Percentiles rank a stretch among this genome's conserved stretches.
Conservation (phyloP, 345 rosid species). For the Excoecaria cochinchinensis region DNA sequence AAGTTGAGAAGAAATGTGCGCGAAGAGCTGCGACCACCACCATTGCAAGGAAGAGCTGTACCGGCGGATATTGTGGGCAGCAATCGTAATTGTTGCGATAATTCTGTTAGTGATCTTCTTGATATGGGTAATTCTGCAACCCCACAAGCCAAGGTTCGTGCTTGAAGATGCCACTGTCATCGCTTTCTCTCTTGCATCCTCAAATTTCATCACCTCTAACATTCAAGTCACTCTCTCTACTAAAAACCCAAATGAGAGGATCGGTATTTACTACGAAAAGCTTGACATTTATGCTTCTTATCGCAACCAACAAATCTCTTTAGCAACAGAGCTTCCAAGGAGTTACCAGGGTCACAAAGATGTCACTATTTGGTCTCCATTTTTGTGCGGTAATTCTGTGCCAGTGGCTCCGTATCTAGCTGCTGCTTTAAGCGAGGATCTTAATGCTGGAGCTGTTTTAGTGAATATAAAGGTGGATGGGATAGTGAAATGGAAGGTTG, state of each 20-base stretch:
- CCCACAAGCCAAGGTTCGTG: conserved; percentile 59
- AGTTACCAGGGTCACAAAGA: conserved; percentile 71
- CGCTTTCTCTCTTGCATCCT: conserved; percentile 50
- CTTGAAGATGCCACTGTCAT: conserved; percentile 66
- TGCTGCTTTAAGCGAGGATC: conserved; percentile 48
- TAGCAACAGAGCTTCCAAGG: conserved; percentile 45
- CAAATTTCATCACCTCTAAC: conserved; percentile 41
- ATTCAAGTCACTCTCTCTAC: conserved; percentile 65
- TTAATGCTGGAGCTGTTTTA: conserved; percentile 51
- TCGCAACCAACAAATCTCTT: conserved; percentile 70
- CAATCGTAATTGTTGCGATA: conserved; percentile 16
- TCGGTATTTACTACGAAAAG: conserved; percentile 58
- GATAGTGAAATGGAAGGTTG: conserved; percentile 65
- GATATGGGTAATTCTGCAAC: conserved; percentile 56
- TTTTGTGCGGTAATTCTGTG: conserved; percentile 44
- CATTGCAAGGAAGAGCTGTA: no score
- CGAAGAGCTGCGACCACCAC: no score
- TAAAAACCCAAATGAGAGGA: conserved; percentile 58
- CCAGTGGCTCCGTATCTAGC: conserved; percentile 48
- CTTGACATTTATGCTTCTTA: conserved; percentile 57
- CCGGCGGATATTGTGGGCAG: conserved; percentile 13
- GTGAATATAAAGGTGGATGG: conserved; percentile 57
- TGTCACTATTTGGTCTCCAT: conserved; percentile 65
- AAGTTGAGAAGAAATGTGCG: no score
- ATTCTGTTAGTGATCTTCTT: conserved; percentile 44